Percentiles rank a stretch among this genome's conserved stretches.
Evolutionary conservation across 1,284 basidiomycete genomes (phyloP).

Genomic region (Xerocomus nothofagi): DNA sequence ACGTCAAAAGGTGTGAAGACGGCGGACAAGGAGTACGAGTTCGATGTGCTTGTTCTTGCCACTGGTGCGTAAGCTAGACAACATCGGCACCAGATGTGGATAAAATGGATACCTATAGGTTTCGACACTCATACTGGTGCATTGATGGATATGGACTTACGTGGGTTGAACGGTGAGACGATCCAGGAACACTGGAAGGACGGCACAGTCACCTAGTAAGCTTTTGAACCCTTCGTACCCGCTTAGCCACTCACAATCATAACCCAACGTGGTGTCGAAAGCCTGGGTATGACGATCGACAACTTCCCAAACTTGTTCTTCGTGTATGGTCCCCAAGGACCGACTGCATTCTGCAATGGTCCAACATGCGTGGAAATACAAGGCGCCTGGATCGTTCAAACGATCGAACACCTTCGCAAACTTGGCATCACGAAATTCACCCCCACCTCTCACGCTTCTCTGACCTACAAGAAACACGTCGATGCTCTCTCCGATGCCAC

Average conservation of each 20-base stretch:
- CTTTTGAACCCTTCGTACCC: not conserved
- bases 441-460: slow-evolving; percentile 9
- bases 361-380: slow-evolving; percentile 11
- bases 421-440: slow-evolving; percentile 20
- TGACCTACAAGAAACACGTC: slow-evolving; percentile 11
- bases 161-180: slow-evolving; percentile 13
- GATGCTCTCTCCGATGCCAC: not conserved
- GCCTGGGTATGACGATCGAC: slow-evolving; percentile 22
- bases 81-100: not conserved
- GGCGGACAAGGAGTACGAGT: slow-evolving; percentile 6
- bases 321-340: slow-evolving; percentile 20
- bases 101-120: slow-evolving; percentile 1
- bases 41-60: slow-evolving; percentile 19
- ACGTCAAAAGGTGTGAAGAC: slow-evolving; percentile 16
- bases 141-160: slow-evolving; percentile 12
- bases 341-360: slow-evolving; percentile 10
- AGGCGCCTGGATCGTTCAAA: slow-evolving; percentile 11
- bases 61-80: slow-evolving; percentile 6
- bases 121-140: slow-evolving; percentile 11
- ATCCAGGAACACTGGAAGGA: slow-evolving; percentile 23
- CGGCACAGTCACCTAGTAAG: slow-evolving; percentile 20
- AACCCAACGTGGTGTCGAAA: not conserved
- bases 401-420: slow-evolving; percentile 14
- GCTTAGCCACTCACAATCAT: not conserved
- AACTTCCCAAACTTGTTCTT: slow-evolving; percentile 25